Evolutionary conservation across 2,329 filamentous ascomycete genomes (phyloP).

Genomic region (Fusarium liriodendri): DNA sequence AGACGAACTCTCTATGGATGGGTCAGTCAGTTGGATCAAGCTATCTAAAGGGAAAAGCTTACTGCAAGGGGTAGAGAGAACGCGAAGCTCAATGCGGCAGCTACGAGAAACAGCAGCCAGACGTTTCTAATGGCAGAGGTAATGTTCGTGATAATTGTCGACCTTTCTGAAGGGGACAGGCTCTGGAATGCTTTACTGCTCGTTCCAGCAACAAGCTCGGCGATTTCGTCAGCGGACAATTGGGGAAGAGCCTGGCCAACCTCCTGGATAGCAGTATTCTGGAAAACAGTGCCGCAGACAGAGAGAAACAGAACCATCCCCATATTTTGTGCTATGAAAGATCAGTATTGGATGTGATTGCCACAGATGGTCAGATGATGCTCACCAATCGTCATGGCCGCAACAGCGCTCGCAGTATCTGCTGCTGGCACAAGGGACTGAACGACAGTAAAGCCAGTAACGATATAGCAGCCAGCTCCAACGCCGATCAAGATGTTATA

Average conservation of each 20-base stretch:
- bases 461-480: slow-evolving; percentile 51
- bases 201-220: neutral
- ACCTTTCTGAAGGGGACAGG: neutral
- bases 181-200: neutral
- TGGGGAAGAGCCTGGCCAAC: neutral
- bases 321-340: neutral
- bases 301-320: slow-evolving; percentile 5
- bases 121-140: neutral
- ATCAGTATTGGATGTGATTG: no score
- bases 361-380: no score
- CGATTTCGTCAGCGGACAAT: neutral
- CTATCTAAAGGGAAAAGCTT: no score
- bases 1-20: neutral
- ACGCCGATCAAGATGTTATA: slow-evolving; percentile 53
- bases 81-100: neutral
- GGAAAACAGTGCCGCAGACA: slow-evolving; percentile 1
- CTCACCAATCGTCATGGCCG: slow-evolving; percentile 47
- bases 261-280: neutral
- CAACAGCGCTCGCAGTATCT: slow-evolving; percentile 47
- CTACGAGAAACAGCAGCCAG: neutral
- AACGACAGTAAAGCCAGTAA: slow-evolving; percentile 49
- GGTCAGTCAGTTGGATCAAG: neutral
- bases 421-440: slow-evolving; percentile 45
- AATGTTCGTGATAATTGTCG: neutral
- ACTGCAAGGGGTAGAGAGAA: neutral